phyloP scores from a whole-genome alignment of 2,329 filamentous ascomycete species.

The Fusarium sp. region DNA sequence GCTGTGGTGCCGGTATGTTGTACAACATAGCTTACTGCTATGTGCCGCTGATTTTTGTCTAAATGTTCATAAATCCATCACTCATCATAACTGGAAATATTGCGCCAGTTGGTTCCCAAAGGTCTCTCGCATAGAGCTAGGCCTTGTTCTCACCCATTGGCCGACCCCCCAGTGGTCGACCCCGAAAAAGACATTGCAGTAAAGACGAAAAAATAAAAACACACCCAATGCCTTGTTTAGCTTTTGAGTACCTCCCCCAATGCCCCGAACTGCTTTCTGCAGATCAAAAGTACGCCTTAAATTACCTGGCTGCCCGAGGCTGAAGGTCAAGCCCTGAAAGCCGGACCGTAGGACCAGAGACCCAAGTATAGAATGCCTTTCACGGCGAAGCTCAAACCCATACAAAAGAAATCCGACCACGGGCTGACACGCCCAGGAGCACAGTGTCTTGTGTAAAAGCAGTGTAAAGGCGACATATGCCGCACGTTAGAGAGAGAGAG shows the following conservation, averaged over 20 bases:
- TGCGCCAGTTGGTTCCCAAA: slow-evolving; percentile 23
- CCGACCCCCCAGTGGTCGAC: not conserved
- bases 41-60: slow-evolving; percentile 35
- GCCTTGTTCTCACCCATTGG: not conserved
- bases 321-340: slow-evolving; percentile 2
- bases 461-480: slow-evolving; percentile 2
- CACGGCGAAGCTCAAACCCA: slow-evolving; percentile 10
- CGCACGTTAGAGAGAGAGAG: slow-evolving; percentile 15
- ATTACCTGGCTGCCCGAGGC: slow-evolving; percentile 7
- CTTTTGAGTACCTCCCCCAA: slow-evolving; percentile 29
- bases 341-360: not conserved
- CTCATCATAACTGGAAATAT: slow-evolving; percentile 30
- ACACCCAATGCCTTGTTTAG: slow-evolving; percentile 33
- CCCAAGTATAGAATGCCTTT: slow-evolving; percentile 3
- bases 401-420: slow-evolving; percentile 31
- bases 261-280: slow-evolving; percentile 31
- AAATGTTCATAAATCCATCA: slow-evolving; percentile 40
- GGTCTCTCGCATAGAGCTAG: not conserved
- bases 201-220: not conserved
- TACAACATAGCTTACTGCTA: slow-evolving; percentile 35
- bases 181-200: not conserved
- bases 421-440: not conserved
- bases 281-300: slow-evolving; percentile 21
- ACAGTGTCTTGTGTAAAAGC: not conserved
- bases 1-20: slow-evolving; percentile 18